phyloP scores from a whole-genome alignment of 116 monocot genomes.

The Papilionanthe hybrid region DNA sequence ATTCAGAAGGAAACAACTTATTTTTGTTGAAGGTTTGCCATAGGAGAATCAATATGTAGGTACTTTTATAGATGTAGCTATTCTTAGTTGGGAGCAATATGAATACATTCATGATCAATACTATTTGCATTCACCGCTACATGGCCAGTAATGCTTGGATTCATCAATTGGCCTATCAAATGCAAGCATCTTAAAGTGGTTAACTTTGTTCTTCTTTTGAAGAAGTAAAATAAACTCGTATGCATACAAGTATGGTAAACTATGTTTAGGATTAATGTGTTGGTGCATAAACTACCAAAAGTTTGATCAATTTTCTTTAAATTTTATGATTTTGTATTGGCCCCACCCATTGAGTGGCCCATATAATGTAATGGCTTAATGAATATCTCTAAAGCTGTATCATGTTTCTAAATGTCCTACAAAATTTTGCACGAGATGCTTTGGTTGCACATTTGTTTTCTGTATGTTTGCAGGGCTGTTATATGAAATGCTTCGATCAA shows the following conservation, averaged over 20 bases:
- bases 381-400: background rate
- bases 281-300: background rate
- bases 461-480: constrained; percentile 36
- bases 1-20: background rate
- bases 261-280: background rate
- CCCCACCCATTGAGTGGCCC: background rate
- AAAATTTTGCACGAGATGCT: background rate
- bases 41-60: background rate
- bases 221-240: background rate
- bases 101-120: background rate
- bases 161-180: background rate
- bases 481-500: constrained; percentile 69
- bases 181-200: background rate
- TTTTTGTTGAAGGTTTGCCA: background rate
- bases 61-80: background rate
- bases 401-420: background rate
- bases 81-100: background rate
- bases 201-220: background rate
- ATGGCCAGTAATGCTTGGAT: too few relatives aligned
- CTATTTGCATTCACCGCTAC: too few relatives aligned
- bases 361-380: background rate
- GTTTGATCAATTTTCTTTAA: background rate
- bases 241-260: background rate
- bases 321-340: background rate
- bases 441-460: background rate